A percentile compares a stretch with the other conserved stretches of the same genome.
Evolutionary conservation across 352 stramenopile genomes (phyloP).

Genomic region (Blastocystis sp.): DNA sequence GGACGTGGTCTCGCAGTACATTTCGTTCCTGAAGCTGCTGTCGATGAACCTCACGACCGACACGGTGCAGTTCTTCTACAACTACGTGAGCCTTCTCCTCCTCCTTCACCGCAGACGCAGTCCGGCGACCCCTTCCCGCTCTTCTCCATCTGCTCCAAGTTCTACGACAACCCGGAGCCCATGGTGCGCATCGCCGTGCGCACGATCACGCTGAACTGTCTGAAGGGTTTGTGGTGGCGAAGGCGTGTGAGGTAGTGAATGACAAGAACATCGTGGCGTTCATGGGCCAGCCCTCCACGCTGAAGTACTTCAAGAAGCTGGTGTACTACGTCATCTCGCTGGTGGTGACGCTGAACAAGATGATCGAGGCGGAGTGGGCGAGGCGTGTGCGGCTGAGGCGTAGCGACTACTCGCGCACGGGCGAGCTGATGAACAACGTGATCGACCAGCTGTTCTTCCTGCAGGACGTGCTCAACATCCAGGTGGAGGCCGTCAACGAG

Average conservation of each 20-base stretch:
- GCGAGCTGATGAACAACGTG: conserved; percentile 24
- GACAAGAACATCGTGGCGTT: conserved; percentile 36
- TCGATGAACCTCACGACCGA: conserved; percentile 47
- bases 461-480: conserved; percentile 43
- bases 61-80: conserved; percentile 64
- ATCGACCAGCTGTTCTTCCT: conserved; percentile 52
- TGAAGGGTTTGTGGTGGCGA: background rate
- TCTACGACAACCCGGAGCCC: conserved; percentile 56
- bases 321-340: conserved; percentile 43
- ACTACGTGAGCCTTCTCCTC: conserved; percentile 3
- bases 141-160: conserved; percentile 56
- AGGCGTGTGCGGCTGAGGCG: background rate
- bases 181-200: conserved; percentile 47
- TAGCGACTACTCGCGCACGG: conserved; percentile 4
- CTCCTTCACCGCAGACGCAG: conserved; percentile 5
- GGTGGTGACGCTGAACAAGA: conserved; percentile 24
- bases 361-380: conserved; percentile 14
- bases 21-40: conserved; percentile 61
- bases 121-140: conserved; percentile 27
- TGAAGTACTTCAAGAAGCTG: conserved; percentile 54
- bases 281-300: conserved; percentile 4
- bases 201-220: conserved; percentile 54
- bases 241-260: conserved; percentile 3
- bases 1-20: conserved; percentile 55
- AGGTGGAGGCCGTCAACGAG: conserved; percentile 1